Conservation (phyloP, 345 rosid species). For the Orychophragmus violaceus region DNA sequence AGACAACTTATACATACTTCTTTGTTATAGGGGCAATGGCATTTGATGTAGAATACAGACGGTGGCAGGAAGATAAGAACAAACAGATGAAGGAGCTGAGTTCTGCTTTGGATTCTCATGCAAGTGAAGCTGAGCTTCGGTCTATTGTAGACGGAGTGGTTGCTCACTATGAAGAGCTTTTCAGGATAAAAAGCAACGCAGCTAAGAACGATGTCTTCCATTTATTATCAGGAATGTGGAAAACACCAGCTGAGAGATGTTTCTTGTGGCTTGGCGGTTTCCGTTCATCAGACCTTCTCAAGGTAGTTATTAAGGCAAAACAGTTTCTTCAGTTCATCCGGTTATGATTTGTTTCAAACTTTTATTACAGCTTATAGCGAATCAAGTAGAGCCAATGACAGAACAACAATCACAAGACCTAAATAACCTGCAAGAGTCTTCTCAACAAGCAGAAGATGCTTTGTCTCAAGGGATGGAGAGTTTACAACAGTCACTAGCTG, state of each 20-base stretch:
- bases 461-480: conserved; percentile 99
- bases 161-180: conserved; percentile 92
- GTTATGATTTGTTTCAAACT: no score
- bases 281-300: conserved; percentile 95
- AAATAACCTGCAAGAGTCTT: conserved; percentile 84
- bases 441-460: conserved; percentile 99
- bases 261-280: conserved; percentile 99
- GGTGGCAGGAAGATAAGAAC: conserved; percentile 94
- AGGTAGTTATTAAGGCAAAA: conserved; percentile 56
- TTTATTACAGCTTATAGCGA: conserved; percentile 91
- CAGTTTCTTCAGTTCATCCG: no score
- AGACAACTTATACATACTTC: no score
- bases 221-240: conserved; percentile 98
- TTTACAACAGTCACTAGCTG: conserved; percentile 87
- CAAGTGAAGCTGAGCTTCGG: conserved; percentile 91
- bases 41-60: conserved; percentile 85
- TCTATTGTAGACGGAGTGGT: conserved; percentile 72
- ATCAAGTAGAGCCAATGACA: conserved; percentile 91
- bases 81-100: conserved; percentile 84
- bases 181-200: conserved; percentile 89
- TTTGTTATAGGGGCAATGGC: conserved; percentile 94
- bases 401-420: no score
- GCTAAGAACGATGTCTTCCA: conserved; percentile 97
- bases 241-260: conserved; percentile 98
- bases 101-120: conserved; percentile 89